These are phyloP conservation scores for Trifolium fragiferum DNA, from an alignment of 306 rosid genomes.

Conservation along the genomic window DNA sequence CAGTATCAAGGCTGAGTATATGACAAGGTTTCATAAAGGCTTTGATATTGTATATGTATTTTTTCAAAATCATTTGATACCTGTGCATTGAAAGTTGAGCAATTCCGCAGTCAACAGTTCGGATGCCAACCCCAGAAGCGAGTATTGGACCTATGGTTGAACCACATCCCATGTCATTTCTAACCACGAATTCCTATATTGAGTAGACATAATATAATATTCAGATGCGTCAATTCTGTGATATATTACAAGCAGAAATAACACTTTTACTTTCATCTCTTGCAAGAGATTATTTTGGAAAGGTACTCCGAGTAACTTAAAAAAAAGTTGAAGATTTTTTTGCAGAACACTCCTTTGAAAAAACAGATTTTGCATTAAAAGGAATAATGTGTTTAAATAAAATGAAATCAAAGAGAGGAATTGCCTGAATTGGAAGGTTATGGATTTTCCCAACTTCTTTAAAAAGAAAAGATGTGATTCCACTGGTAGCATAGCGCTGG, in stretches of 20 bases:
- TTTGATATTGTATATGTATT: constrained; percentile 8
- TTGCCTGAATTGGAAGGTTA: constrained; percentile 91
- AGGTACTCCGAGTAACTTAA: background rate
- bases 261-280: background rate
- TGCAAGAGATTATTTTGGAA: constrained; percentile 6
- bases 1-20: constrained; percentile 6
- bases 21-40: constrained; percentile 18
- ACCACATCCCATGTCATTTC: constrained; percentile 99
- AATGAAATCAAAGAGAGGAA: constrained; percentile 11
- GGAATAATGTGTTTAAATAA: constrained; percentile 22
- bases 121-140: constrained; percentile 92
- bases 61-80: constrained; percentile 50
- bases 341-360: background rate
- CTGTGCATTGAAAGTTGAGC: constrained; percentile 99
- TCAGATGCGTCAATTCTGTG: constrained; percentile 2
- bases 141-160: constrained; percentile 99
- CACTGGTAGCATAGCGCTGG: constrained; percentile 96
- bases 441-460: constrained; percentile 80
- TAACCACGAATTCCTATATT: constrained; percentile 85
- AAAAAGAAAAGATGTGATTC: constrained; percentile 88
- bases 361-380: background rate
- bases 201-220: background rate
- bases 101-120: constrained; percentile 97
- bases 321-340: background rate
- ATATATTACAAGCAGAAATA: constrained; percentile 3